Base-by-base conservation (phyloP, 1,284 basidiomycete genomes). In the Leccinum angustisporum region DNA sequence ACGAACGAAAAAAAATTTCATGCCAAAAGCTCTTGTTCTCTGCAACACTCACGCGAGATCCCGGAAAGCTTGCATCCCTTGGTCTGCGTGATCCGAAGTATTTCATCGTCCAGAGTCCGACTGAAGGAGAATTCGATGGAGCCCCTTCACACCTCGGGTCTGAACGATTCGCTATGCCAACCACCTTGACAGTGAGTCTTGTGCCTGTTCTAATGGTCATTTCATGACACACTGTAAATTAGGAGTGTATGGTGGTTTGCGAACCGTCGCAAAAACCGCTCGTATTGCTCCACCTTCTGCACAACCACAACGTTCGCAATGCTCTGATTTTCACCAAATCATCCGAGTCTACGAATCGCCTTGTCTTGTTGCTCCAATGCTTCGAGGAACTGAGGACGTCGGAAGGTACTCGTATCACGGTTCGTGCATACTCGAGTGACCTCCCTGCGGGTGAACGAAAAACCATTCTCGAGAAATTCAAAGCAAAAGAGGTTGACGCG, bases 1-100 rank as follows among this genome's bases (percentile, higher is more conserved):
- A 83, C 59, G 88, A 91, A 69, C 73, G 69, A 54, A 84, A 79
- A 67, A 76, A 79, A 52, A 74, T 80, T 6, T 89, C 94, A 57
- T 97, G 96, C 66, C 97, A 98, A 74, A 99, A 98, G 72, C 82
- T 99, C 7, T 81, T 99, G 4, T 98, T 99, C 78, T 98, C 96
- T 1, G 97, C 97, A 0, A 99, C 97, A 0, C 83, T 99, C 25
- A 98, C 95, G 1, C 86, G 91, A 7, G 96, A 99, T 77, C 97
- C 97, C 0, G 88, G 91, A 27, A 97, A 95, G 73, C 90, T 99
- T 54, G 87, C 90, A 1, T 87, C 93, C 0, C 81, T 99, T 31
- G 85, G 89, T 34, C 79, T 99, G 25, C 79, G 86, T 57, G 78
- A 92, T 61, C 92, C 97, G 1, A 90, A 92, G 69, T 99, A 97